Evolutionary conservation across 2,329 filamentous ascomycete species (phyloP), one percentile per base, ranked within the genome.

Genomic region (Penicillium griseofulvum): DNA sequence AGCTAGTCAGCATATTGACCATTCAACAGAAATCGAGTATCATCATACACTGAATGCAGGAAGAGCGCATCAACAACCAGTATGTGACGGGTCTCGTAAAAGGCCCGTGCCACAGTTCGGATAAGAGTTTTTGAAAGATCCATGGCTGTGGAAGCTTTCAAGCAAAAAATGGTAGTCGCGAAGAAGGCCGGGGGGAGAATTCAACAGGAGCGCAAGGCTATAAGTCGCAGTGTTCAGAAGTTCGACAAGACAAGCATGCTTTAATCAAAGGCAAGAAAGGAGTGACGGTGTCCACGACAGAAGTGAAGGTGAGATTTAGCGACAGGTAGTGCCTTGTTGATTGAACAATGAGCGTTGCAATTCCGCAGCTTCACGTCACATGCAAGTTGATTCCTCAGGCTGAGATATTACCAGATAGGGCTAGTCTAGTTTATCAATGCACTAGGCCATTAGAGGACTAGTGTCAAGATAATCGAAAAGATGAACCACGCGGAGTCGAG

Each of bases 21-120:
- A 38, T 44, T 41, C 28, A 41, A 42, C n/a, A 22, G n/a, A 28
- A n/a, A 36, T 51, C 28, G 43, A 59, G 61, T 57, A 52, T 63
- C 49, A 76, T 53, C 81, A 70, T 80, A 84, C 78, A 83, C 89
- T 75, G 83, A 87, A 74, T 90, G 88, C 55, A 87, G 84, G 68
- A 89, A 84, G 57, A 91, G 82, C 60, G 91, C 90, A 78, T 95
- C 88, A 65, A 94, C 78, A 51, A 92, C 86, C 44, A 96, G 82
- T 59, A 94, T 87, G 68, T 94, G 88, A 67, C 91, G 88, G 34
- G 88, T 91, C 61, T 89, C 83, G 75, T 94, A 95, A 78, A 96
- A 96, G 54, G 90, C 87, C 71, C 91, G 89, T 68, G 87, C 88
- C 37, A 91, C 89, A 51, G 87, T 94, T 74, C 92, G 90, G 68